phyloP scores from a whole-genome alignment of 768 basidiomycete genomes.

The Xerocomellus amylosporus region DNA sequence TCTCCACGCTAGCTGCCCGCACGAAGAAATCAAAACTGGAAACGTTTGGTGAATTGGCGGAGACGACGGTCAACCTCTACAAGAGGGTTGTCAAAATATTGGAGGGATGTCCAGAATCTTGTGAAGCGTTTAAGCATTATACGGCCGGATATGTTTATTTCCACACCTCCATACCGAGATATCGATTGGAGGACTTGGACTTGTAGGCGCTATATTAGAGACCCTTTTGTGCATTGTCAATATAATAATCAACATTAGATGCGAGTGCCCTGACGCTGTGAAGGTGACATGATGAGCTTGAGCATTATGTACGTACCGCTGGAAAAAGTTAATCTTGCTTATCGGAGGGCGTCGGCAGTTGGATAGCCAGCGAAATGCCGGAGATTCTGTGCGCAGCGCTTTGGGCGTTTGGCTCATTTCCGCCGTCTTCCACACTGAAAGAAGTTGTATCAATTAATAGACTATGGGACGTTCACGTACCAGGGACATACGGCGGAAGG shows the following conservation, averaged over 20 bases:
- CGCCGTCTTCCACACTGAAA: no score
- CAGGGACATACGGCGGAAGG: no score
- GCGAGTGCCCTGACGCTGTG: no score
- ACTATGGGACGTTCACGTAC: no score
- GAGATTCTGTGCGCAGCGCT: no score
- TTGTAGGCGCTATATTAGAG: background rate
- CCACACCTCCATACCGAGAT: slow-evolving; percentile 27
- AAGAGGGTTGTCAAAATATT: slow-evolving; percentile 25
- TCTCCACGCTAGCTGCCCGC: slow-evolving; percentile 33
- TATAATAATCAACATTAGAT: background rate
- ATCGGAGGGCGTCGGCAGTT: no score
- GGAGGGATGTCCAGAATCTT: slow-evolving; percentile 14
- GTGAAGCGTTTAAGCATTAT: slow-evolving; percentile 18
- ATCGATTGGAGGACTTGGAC: slow-evolving; percentile 23
- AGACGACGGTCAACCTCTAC: slow-evolving; percentile 26
- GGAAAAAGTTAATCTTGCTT: no score
- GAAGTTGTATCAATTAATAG: no score
- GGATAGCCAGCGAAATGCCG: no score
- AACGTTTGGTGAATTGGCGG: slow-evolving; percentile 21
- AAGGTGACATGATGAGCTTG: no score
- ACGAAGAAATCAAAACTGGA: slow-evolving; percentile 28
- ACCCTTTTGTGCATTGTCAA: background rate
- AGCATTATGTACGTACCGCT: no score
- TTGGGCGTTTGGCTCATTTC: no score
- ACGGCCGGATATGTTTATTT: slow-evolving; percentile 28